Base-by-base conservation (phyloP, 257 asterid genomes). In the Thymus mandschuricus region DNA sequence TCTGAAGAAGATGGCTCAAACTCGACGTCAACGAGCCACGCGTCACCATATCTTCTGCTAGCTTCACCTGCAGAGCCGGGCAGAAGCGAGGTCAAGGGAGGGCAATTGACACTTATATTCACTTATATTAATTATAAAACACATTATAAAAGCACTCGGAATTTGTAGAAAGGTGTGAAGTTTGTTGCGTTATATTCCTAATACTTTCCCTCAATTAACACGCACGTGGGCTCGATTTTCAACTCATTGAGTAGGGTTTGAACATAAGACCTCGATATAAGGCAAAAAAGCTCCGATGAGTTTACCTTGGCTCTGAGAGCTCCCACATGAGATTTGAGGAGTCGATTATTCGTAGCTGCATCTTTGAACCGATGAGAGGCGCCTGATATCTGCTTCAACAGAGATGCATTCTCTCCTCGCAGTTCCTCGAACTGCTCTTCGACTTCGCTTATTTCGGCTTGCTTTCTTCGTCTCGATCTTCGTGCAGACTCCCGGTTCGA, bases 401-500 rank as follows among this genome's bases (percentile, higher is more conserved):
- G 57, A 10, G 90, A 49, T 3, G 80, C 75, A 58, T 86, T 75
- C 78, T 91, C 96, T 29, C 89, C 90, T 48, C 79, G 78, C 15
- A 83, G 65, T 13, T 75, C 81, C 29, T 91, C 95, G 35, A 87
- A 96, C 87, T 87, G 95, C 27, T 81, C 87, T 58, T 92, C 96
- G 29, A 92, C 90, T 21, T 86, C 97, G 3, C 83, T 57, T 72
- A 88, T 73, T 8, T 90, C 86, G 2, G 88, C 95, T 78, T 92
- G 98, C 72, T 90, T 92, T 66, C 95, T 69, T 79, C 78, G 74
- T 74, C 98, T 86, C 0, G 97, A 92, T 29, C 97, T 92, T n/a
- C 90, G 68, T 40, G 98, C 98, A 7, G 98, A 90, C 52, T 90
- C 91, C 79, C 91, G 76, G 49, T 92, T 92, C 3, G 97, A 90